A percentile compares a stretch with the other conserved stretches of the same genome.
phyloP scores from a whole-genome alignment of 2,329 filamentous ascomycete species.

The Rhynchosporium graminicola region DNA sequence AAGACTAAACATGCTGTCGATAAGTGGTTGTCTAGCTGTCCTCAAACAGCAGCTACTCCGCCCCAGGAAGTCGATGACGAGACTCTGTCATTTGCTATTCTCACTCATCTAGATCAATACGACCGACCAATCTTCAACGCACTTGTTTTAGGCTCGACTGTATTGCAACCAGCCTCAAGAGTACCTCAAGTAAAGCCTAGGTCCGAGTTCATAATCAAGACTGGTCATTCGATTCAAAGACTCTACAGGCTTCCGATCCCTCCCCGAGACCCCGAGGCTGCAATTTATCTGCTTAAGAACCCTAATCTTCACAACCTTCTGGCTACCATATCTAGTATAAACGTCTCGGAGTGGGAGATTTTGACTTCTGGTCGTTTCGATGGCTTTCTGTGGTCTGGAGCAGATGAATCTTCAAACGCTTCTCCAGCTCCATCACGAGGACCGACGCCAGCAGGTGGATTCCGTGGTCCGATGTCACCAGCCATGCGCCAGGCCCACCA shows the following conservation, averaged over 20 bases:
- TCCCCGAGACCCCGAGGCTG: constrained; percentile 83
- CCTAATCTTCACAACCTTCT: constrained; percentile 81
- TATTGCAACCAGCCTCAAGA: constrained; percentile 54
- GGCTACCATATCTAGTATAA: constrained; percentile 84
- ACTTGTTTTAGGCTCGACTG: constrained; percentile 63
- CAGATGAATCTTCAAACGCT: constrained; percentile 58
- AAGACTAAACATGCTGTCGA: constrained; percentile 92
- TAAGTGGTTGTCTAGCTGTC: constrained; percentile 82
- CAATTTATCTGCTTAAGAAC: constrained; percentile 83
- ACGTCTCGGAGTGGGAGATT: constrained; percentile 94
- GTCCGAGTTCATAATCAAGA: constrained; percentile 74
- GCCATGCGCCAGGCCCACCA: constrained; percentile 25
- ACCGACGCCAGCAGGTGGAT: constrained; percentile 56
- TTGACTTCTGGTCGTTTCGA: constrained; percentile 92
- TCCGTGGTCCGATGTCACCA: constrained; percentile 38
- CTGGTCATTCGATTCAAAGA: constrained; percentile 77
- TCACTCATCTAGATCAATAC: constrained; percentile 78
- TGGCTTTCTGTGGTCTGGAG: constrained; percentile 92
- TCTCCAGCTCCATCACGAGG: constrained; percentile 49
- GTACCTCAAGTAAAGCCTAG: constrained; percentile 72
- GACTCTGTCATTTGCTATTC: constrained; percentile 87
- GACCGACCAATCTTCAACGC: constrained; percentile 82
- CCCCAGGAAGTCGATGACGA: constrained; percentile 93
- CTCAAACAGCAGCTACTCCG: constrained; percentile 67
- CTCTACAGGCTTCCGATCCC: constrained; percentile 73